These are phyloP conservation scores for Leptosphaerulina australis DNA, from an alignment of 2,329 filamentous ascomycete species.

Conservation along the genomic window DNA sequence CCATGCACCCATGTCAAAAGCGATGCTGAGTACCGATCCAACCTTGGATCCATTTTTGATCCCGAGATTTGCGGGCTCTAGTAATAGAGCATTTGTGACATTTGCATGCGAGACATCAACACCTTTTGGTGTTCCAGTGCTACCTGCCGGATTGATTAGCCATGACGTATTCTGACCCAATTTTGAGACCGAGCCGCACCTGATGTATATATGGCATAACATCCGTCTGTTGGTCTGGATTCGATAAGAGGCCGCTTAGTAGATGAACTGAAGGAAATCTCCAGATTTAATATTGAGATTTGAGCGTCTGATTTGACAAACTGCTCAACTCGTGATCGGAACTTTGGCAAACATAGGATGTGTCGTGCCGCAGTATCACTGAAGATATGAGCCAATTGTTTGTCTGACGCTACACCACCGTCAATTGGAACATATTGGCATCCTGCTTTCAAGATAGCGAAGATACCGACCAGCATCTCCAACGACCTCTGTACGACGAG, in stretches of 20 bases:
- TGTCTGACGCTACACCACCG: slow-evolving; percentile 51
- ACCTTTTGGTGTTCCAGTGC: slow-evolving; percentile 64
- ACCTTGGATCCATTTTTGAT: slow-evolving; percentile 59
- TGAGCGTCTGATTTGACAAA: slow-evolving; percentile 21
- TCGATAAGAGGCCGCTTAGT: slow-evolving; percentile 23
- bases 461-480: slow-evolving; percentile 64
- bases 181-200: slow-evolving; percentile 19
- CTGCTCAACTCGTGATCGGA: slow-evolving; percentile 34
- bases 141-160: slow-evolving; percentile 41
- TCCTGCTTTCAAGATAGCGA: slow-evolving; percentile 62
- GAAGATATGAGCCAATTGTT: slow-evolving; percentile 56
- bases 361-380: slow-evolving; percentile 54
- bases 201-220: slow-evolving; percentile 60
- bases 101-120: slow-evolving; percentile 64
- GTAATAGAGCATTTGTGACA: slow-evolving; percentile 60
- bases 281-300: slow-evolving; percentile 26
- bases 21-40: slow-evolving; percentile 63
- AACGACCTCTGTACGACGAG: slow-evolving; percentile 62
- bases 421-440: slow-evolving; percentile 67
- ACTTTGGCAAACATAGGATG: slow-evolving; percentile 55
- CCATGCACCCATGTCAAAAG: slow-evolving; percentile 69
- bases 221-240: slow-evolving; percentile 33
- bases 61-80: slow-evolving; percentile 59
- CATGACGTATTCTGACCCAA: background rate
- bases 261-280: slow-evolving; percentile 24